Base-by-base conservation (phyloP, 2,329 filamentous ascomycete genomes). In the Acrocalymma vagum region DNA sequence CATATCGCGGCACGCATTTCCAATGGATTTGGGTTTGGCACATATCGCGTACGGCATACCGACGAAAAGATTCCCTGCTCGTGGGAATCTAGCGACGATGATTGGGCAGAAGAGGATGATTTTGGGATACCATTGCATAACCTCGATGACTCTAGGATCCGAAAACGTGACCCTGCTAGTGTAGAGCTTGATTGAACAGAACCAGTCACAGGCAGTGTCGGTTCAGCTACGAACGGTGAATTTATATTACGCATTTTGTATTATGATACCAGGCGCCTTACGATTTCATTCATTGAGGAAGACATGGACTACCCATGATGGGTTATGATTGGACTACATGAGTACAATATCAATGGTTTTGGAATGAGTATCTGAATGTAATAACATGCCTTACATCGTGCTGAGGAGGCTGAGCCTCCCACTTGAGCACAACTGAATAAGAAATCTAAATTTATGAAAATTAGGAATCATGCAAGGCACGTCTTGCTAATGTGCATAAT, bases 1-100 rank as follows among this genome's bases (percentile, higher is more conserved):
- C 84, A 84, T 40, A 89, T 96, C 41, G 89, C 91, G 1, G 85
- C 88, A 0, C 84, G 82, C 48, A 90, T 96, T 48, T 80, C 85
- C 1, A 70, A 70, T 29, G 76, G 76, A 4, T 64, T 66, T 30
- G 57, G 61, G 22, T 65, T 65, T 41, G 58, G 58, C 29, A 65
- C 65, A 3, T 70, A 67, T 39, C 60, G 61, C 9, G 47, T 70
- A 10, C 54, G 58, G 10, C 53, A 54, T 16, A 48, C 49, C 7
- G 47, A 29, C 6, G 57, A 63, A 34, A 66, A 60, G 38, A 68
- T 71, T 11, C 68, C 70, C 3, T 60, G 71, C 84, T 80, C 85
- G 74, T 81, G 60, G 87, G 81, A 48, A 70, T 80, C 53, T 75
- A 83, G 36, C 77, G 80, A 83, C 26, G 81, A 85, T 27, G 58